phyloP scores from a whole-genome alignment of 345 rosid genomes.

The Lepidium africanum region DNA sequence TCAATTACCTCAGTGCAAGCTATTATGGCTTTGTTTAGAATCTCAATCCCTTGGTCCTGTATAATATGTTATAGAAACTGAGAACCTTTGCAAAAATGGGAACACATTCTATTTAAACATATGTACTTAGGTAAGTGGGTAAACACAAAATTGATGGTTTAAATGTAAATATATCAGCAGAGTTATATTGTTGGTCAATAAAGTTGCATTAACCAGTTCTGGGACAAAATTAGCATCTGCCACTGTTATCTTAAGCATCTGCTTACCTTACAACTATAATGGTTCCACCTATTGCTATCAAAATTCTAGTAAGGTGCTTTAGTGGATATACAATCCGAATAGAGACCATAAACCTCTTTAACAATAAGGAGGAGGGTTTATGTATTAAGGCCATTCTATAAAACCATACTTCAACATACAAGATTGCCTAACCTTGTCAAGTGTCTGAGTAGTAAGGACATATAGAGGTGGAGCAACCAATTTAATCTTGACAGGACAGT shows the following conservation, averaged over 20 bases:
- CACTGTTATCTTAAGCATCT: background rate
- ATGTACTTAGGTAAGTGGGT: background rate
- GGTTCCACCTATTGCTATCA: background rate
- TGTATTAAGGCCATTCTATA: background rate
- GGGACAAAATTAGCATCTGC: background rate
- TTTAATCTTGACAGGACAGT: conserved; percentile 94
- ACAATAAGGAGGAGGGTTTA: background rate
- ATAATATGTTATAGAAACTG: background rate
- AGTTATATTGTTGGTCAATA: background rate
- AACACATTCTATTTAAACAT: background rate
- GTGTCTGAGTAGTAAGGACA: conserved; percentile 95
- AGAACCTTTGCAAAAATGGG: background rate
- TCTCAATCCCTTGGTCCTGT: conserved; percentile 93
- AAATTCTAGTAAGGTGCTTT: background rate
- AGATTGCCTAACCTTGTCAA: conserved; percentile 67
- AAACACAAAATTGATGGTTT: background rate
- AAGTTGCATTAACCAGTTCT: background rate
- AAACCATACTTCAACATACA: background rate
- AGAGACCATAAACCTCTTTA: background rate
- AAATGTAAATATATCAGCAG: background rate
- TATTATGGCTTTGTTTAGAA: conserved; percentile 62
- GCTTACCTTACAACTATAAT: background rate
- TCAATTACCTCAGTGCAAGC: conserved; percentile 82
- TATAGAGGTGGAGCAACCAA: conserved; percentile 96
- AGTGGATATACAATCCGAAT: background rate